A percentile compares a stretch with the other conserved stretches of the same genome.
phyloP scores from a whole-genome alignment of 305 asterid genomes.

The Fraxinus latifolia region DNA sequence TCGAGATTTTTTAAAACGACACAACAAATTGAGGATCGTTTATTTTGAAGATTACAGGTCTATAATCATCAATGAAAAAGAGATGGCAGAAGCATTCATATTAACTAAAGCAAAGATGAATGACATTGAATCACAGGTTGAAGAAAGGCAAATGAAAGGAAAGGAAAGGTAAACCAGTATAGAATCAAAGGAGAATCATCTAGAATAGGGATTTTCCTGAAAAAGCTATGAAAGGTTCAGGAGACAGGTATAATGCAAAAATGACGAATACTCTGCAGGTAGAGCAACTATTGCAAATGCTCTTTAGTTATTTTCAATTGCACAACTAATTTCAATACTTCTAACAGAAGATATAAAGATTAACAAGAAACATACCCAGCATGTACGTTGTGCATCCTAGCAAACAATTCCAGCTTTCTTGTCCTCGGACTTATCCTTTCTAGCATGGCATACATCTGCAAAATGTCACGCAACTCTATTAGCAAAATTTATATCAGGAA shows the following conservation, averaged over 20 bases:
- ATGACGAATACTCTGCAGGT: slow-evolving; percentile 1
- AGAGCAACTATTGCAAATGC: not conserved
- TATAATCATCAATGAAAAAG: not conserved
- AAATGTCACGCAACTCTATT: slow-evolving; percentile 20
- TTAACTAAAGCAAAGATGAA: not conserved
- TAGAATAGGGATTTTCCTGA: not conserved
- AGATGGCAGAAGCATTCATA: not conserved
- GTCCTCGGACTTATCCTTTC: slow-evolving; percentile 96
- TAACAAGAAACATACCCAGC: slow-evolving; percentile 69
- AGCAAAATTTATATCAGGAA: slow-evolving; percentile 7
- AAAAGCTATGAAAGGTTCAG: not conserved
- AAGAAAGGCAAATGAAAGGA: not conserved
- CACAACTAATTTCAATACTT: slow-evolving; percentile 3
- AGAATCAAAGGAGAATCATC: not conserved
- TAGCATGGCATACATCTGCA: slow-evolving; percentile 89
- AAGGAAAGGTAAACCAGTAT: not conserved
- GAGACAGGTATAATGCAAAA: not conserved
- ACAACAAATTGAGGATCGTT: not conserved
- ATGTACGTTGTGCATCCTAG: slow-evolving; percentile 89
- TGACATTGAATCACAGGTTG: not conserved
- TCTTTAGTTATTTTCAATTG: slow-evolving; percentile 3
- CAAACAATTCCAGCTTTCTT: slow-evolving; percentile 95
- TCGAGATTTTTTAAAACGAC: not conserved
- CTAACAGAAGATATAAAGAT: slow-evolving; percentile 12
- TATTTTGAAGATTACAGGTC: not conserved